Evolutionary conservation across 2,329 filamentous ascomycete genomes (phyloP).

Genomic region (Penicillium sp.): DNA sequence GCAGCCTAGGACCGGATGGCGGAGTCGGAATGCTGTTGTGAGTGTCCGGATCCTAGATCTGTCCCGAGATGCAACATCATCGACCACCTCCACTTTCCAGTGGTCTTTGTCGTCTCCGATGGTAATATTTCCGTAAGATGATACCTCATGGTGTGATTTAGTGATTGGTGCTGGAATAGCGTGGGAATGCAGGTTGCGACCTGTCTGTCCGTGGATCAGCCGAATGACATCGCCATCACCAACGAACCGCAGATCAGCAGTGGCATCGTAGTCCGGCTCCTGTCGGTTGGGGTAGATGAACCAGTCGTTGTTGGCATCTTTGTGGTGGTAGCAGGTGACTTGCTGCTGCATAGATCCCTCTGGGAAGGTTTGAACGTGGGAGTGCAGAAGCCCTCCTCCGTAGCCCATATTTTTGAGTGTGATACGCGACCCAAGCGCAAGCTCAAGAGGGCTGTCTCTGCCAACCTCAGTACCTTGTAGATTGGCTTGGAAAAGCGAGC

Average conservation of each 20-base stretch:
- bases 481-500: constrained; percentile 97
- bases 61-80: constrained; percentile 83
- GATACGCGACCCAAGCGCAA: constrained; percentile 82
- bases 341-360: constrained; percentile 94
- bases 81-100: constrained; percentile 90
- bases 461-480: constrained; percentile 90
- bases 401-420: constrained; percentile 99
- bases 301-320: constrained; percentile 99
- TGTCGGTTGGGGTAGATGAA: constrained; percentile 93
- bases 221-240: constrained; percentile 76
- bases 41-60: constrained; percentile 82
- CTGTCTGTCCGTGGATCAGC: constrained; percentile 90
- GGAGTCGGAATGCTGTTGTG: constrained; percentile 88
- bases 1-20: constrained; percentile 78
- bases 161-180: constrained; percentile 82
- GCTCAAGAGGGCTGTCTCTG: constrained; percentile 88
- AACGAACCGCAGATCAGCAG: constrained; percentile 71
- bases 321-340: constrained; percentile 99
- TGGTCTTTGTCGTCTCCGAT: constrained; percentile 97
- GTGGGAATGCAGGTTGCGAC: constrained; percentile 95
- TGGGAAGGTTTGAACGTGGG: constrained; percentile 92
- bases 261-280: constrained; percentile 69
- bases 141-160: constrained; percentile 90
- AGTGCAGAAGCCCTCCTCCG: constrained; percentile 91
- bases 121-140: constrained; percentile 91